Base-by-base conservation (phyloP, 2,329 filamentous ascomycete species). In the Pezicula neosporulosa region DNA sequence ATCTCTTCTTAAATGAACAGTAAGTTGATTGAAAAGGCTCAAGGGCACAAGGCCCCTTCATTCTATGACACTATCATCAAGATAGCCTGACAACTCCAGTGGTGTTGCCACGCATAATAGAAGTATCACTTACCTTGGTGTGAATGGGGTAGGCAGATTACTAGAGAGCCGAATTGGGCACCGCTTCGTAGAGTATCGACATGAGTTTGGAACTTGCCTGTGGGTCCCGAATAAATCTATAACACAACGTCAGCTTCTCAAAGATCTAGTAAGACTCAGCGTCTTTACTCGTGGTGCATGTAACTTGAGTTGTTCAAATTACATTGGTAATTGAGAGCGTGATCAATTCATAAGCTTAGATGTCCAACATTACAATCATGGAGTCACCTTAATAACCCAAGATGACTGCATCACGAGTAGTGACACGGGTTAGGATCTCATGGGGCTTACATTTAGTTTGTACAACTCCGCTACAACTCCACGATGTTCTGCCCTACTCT, bases 81-180 rank as follows among this genome's bases (percentile, higher is more conserved):
- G 10, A 30, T 30, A 30, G 21, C 28, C 6, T 30, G 28, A 30
- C 28, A 30, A 30, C 37, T 8, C 37, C 2, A 16, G 18, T 39
- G 6, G 18, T 12, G 9, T 35, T 15, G 10, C 12, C 15, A 16
- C 16, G 16, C n/a, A 3, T 18, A 21, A 37, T 33, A 10, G 42
- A 18, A 15, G 24, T 8, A 13, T 15, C 21, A 7, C n/a, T 37
- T 44, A 4, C 67, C 70, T 52, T 66, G 21, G 47, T 72, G 63
- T 13, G 52, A 7, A 28, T 62, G 18, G 16, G 52, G 52, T 0
- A 83, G 68, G 35, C 74, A 77, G 3, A 82, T 69, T 0, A 83
- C 78, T 0, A 83, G 68, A 0, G 76, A 80, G 0, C 76, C 78
- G 44, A 82, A 75, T 43, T 82, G 77, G 0, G 53, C 58, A 0